Evolutionary conservation across 1,284 basidiomycete genomes (phyloP).

Genomic region (Pyrrhoderma noxium): DNA sequence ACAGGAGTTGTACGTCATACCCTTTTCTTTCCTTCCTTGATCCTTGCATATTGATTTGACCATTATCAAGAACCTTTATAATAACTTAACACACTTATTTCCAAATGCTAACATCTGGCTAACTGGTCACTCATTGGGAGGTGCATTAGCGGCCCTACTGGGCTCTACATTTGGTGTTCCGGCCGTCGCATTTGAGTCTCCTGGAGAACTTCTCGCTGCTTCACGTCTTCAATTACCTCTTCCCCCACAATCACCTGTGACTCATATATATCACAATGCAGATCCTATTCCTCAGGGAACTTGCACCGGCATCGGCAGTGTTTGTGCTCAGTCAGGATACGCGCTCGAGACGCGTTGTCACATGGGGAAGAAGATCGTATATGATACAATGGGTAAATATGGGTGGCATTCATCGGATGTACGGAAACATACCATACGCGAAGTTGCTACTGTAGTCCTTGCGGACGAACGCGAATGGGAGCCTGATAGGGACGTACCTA

Average conservation of each 20-base stretch:
- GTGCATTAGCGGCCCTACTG: constrained; percentile 80
- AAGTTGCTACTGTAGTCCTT: constrained; percentile 72
- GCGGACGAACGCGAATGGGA: constrained; percentile 53
- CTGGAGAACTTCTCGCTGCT: constrained; percentile 86
- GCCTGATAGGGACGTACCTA: constrained; percentile 22
- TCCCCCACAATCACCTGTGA: constrained; percentile 44
- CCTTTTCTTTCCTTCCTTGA: constrained; percentile 6
- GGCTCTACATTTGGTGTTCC: constrained; percentile 94
- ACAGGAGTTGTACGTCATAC: constrained; percentile 58
- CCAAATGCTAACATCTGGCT: constrained; percentile 89
- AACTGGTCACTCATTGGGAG: constrained; percentile 84
- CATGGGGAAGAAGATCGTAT: constrained; percentile 60
- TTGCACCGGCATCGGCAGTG: constrained; percentile 62
- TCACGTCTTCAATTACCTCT: constrained; percentile 77
- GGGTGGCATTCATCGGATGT: constrained; percentile 77
- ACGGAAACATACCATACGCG: constrained; percentile 74
- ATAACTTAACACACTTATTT: constrained; percentile 77
- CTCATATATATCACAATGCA: constrained; percentile 75
- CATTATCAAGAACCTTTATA: constrained; percentile 61
- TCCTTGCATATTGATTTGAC: background rate
- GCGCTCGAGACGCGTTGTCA: constrained; percentile 69
- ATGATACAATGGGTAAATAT: constrained; percentile 82
- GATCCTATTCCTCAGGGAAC: constrained; percentile 77
- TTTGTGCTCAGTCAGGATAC: constrained; percentile 61
- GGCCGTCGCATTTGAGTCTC: constrained; percentile 87